Base-by-base conservation (phyloP, 1,139 yeast species). In the Pichiaceae sp. region DNA sequence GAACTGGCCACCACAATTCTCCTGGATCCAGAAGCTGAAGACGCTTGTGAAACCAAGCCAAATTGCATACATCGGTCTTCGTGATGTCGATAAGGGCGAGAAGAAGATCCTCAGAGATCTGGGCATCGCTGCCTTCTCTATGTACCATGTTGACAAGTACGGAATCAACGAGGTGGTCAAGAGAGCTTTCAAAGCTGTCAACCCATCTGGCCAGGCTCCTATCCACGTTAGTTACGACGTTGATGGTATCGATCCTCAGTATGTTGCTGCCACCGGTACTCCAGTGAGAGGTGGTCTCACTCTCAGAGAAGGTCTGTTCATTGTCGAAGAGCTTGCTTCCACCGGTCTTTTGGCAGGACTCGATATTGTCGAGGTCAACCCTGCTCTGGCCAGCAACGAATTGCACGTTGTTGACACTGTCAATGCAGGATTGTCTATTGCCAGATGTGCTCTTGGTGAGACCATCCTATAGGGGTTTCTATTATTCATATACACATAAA, bases 251-350 rank as follows among this genome's bases (percentile, higher is more conserved):
- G 98, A 91, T 61, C 98, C 98, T 35, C 70, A 78, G 45, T 86
- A 70, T 55, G 96, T 93, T 14, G 96, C 96, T 23, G 95, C 97
- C 29, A 91, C 98, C 2, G 98, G 98, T 39, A 91, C 98, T 2
- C 89, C 97, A 39, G 98, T 91, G 16, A 80, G 95, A 57, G 97
- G 97, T 44, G 98, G 98, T 3, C 70, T 91, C 46, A 80, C 96
- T 6, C 72, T 91, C 61, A 75, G 98, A 64, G 98, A 91, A 63
- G 97, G 96, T 34, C 72, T 93, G 56, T 91, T 82, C 57, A 64
- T 91, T 38, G 93, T 91, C 43, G 98, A 91, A 63, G 93, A 93
- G 46, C 66, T 89, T 32, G 96, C 96, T 9, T 86, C 78, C 53
- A 75, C 94, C 29, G 96, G 96, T 23, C 75, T 80, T 49, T 73